Percentiles rank a stretch among this genome's conserved stretches.
Evolutionary conservation across 306 rosid species (phyloP).

Genomic region (Lablab purpureus): DNA sequence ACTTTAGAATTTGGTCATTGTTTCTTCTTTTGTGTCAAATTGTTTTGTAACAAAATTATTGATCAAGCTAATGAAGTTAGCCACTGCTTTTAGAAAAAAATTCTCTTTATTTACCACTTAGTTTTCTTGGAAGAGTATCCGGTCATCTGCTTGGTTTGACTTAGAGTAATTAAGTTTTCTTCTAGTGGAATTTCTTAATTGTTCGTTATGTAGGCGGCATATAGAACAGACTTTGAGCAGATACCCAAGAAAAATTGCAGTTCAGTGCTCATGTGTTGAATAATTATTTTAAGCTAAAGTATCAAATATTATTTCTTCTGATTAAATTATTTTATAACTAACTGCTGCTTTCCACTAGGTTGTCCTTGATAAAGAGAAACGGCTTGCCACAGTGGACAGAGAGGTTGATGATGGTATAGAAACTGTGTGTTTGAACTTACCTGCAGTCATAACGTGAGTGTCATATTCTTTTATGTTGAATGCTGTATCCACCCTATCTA

Average conservation of each 20-base stretch:
- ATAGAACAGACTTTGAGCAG: slow-evolving; percentile 1
- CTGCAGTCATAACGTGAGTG: slow-evolving; percentile 93
- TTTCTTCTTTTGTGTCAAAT: background rate
- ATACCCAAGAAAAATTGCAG: slow-evolving; percentile 5
- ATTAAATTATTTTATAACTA: slow-evolving; percentile 40
- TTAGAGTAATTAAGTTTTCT: background rate
- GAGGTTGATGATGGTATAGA: slow-evolving; percentile 96
- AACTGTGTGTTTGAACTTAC: slow-evolving; percentile 77
- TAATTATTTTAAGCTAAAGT: slow-evolving; percentile 5
- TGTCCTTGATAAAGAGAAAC: slow-evolving; percentile 88
- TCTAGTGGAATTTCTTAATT: background rate
- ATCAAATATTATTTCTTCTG: background rate
- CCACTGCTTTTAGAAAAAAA: background rate
- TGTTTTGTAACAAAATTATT: background rate
- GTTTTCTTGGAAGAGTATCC: slow-evolving; percentile 6
- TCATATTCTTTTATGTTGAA: slow-evolving; percentile 16
- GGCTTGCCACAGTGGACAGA: slow-evolving; percentile 79
- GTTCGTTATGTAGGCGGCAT: slow-evolving; percentile 1
- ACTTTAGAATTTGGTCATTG: slow-evolving; percentile 24
- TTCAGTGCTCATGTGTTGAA: background rate
- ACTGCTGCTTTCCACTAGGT: slow-evolving; percentile 81
- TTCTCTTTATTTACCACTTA: background rate
- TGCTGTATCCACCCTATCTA: slow-evolving; percentile 8
- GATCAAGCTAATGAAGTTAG: slow-evolving; percentile 21
- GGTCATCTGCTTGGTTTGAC: slow-evolving; percentile 18